Conservation (phyloP, 306 rosid species). For the cucumber (Cucumis sativus) region Cucumber_9930_V3 NC_026658.2:1830001-1830500, state of each 20-base stretch:
- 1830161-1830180: conserved; percentile 49
- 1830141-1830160: conserved; percentile 36
- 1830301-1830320: conserved; percentile 20
- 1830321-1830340: background rate
- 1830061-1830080: conserved; percentile 6
- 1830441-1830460: background rate
- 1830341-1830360: conserved; percentile 2
- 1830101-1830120: background rate
- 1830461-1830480: background rate
- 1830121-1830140: conserved; percentile 7
- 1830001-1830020: conserved; percentile 6
- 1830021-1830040: background rate
- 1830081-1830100: background rate
- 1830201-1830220: conserved; percentile 35
- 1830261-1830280: conserved; percentile 40
- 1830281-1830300: conserved; percentile 39
- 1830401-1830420: background rate
- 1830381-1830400: background rate
- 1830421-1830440: background rate
- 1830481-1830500: background rate
- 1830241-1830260: conserved; percentile 48
- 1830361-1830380: background rate
- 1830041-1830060: background rate
- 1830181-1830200: conserved; percentile 42
- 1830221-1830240: conserved; percentile 31